phyloP scores from a whole-genome alignment of 2,329 filamentous ascomycete species.

The Penicillium sp. region DNA sequence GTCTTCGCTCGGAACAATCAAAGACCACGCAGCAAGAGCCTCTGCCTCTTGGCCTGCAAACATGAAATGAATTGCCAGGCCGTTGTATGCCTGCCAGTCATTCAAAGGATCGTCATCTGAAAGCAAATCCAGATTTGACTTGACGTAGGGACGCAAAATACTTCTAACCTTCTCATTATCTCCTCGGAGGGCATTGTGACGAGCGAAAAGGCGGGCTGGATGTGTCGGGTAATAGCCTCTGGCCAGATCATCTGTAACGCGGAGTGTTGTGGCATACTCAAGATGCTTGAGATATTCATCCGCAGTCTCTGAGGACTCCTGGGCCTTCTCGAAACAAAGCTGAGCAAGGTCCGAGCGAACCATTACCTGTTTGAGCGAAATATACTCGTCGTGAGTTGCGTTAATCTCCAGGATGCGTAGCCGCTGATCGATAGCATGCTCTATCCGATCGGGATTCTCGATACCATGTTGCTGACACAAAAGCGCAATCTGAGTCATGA shows the following conservation, averaged over 20 bases:
- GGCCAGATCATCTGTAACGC: neutral
- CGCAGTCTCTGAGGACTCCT: neutral
- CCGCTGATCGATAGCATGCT: slow-evolving; percentile 14
- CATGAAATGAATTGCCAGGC: slow-evolving; percentile 24
- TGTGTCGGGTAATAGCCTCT: neutral
- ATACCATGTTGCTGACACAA: slow-evolving; percentile 12
- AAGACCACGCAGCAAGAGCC: slow-evolving; percentile 32
- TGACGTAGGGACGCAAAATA: slow-evolving; percentile 20
- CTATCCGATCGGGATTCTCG: neutral
- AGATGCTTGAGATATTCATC: slow-evolving; percentile 9
- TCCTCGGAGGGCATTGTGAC: slow-evolving; percentile 17
- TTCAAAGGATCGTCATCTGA: slow-evolving; percentile 33
- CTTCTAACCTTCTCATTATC: slow-evolving; percentile 21
- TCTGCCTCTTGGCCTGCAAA: slow-evolving; percentile 29
- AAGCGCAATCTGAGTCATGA: slow-evolving; percentile 13
- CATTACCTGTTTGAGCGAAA: neutral
- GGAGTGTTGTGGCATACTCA: slow-evolving; percentile 9
- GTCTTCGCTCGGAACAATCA: slow-evolving; percentile 29
- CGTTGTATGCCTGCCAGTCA: slow-evolving; percentile 29
- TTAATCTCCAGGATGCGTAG: slow-evolving; percentile 13
- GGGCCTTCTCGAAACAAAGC: slow-evolving; percentile 13
- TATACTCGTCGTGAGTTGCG: neutral
- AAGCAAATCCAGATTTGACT: slow-evolving; percentile 29
- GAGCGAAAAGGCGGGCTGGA: neutral
- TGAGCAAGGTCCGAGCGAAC: slow-evolving; percentile 5